phyloP scores from a whole-genome alignment of 2,329 filamentous ascomycete species.

The Talaromyces sp. region DNA sequence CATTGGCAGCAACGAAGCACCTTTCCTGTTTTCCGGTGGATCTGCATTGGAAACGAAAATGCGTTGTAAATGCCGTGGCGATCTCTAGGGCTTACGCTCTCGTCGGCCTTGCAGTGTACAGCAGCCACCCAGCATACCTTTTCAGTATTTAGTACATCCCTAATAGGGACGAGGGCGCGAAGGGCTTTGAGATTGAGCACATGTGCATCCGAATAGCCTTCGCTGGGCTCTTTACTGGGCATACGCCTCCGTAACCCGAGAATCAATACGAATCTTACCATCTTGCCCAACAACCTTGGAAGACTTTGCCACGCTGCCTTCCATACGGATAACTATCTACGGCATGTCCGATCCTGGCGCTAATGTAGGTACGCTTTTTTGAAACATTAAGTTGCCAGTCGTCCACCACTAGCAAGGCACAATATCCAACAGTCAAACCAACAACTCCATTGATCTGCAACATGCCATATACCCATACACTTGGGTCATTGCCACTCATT shows the following conservation, averaged over 20 bases:
- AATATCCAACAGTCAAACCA: not conserved
- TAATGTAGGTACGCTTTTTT: constrained; percentile 1
- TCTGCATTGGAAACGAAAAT: not conserved
- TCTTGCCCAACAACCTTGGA: not conserved
- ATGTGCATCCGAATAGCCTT: not conserved
- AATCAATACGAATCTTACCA: not conserved
- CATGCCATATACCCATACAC: not conserved
- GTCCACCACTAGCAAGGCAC: not conserved
- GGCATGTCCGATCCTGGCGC: not conserved
- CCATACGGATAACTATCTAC: not conserved
- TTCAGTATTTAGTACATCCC: not conserved
- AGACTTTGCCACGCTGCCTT: not conserved
- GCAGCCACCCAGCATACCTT: not conserved
- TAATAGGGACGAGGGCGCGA: not conserved
- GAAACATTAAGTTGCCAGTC: not conserved
- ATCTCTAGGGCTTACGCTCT: not conserved
- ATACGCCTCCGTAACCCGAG: not conserved
- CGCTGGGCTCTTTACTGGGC: not conserved
- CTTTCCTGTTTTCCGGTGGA: not conserved
- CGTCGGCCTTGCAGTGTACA: not conserved
- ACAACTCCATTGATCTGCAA: not conserved
- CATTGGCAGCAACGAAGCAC: not conserved
- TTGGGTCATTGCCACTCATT: not conserved
- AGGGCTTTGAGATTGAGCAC: not conserved
- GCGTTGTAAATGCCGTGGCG: not conserved